Base-by-base conservation (phyloP, 441 rosid genomes). In the Aleurites moluccanus region DNA sequence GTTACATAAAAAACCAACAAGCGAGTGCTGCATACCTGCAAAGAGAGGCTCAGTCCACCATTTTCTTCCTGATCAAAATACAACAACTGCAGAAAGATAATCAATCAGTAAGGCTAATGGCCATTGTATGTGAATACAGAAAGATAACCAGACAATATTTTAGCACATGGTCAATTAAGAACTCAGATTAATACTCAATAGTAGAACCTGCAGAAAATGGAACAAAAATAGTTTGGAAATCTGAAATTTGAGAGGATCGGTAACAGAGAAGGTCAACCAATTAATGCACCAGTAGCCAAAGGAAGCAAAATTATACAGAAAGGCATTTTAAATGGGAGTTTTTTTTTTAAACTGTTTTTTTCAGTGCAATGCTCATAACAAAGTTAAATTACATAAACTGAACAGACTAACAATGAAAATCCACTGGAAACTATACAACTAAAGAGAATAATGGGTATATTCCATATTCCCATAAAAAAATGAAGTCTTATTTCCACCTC, bases 21-120 rank as follows among this genome's bases (percentile, higher is more conserved):
- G 30, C 10, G 45, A 49, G 35, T 47, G 61, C 27, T 72, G 64
- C 42, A 56, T 86, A 95, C 99, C 98, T 91, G 99, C 69, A 91
- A 73, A 52, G 97, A 88, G 79, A 95, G 92, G 95, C 91, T 90
- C 73, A 95, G 78, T 78, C 99, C 97, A 67, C 90, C 84, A 68
- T 73, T 84, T 69, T 85, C 92, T 80, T 90, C 99, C 73, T 66
- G 90, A 77, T 95, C 99, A 81, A 93, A 95, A 78, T 90, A 87
- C 81, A 95, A 83, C 69, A 95, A 85, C 99, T 95, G 96, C 83
- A 86, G 47, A 80, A 80, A 86, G 75, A 73, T 66, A 85, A 81
- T 64, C 55, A 70, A 49, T 74, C 52, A 75, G 57, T 30, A 66
- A 75, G 69, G 49, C 30, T 63, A 61, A 63, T 21, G 38, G 20